phyloP scores from a whole-genome alignment of 108 stramenopile genomes.

The Cyclostephanos invisitatus region DNA sequence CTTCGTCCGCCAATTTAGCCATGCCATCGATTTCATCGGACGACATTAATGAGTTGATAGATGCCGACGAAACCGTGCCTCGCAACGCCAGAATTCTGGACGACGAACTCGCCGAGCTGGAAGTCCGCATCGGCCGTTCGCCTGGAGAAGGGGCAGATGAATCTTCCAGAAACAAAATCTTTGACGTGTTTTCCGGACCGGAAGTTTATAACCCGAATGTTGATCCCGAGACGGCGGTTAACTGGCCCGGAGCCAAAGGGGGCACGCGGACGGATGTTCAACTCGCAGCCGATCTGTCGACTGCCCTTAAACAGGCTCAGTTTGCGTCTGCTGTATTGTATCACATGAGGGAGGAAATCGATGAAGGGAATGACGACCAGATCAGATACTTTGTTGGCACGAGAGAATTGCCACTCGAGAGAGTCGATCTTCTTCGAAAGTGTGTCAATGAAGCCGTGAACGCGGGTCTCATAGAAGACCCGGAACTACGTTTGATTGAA shows the following conservation, averaged over 20 bases:
- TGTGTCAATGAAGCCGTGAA: conserved; percentile 66
- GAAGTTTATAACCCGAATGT: conserved; percentile 84
- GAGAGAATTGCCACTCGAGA: conserved; percentile 53
- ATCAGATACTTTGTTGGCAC: conserved; percentile 62
- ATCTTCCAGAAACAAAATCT: conserved; percentile 59
- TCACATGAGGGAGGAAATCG: conserved; percentile 53
- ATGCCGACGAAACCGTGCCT: conserved; percentile 68
- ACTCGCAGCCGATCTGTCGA: conserved; percentile 67
- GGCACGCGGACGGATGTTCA: conserved; percentile 63
- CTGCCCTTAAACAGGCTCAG: conserved; percentile 73
- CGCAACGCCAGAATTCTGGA: conserved; percentile 72
- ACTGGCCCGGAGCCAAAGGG: conserved; percentile 80
- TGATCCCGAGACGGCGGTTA: conserved; percentile 76
- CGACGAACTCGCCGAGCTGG: conserved; percentile 79
- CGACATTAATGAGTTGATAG: conserved; percentile 72
- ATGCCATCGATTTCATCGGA: conserved; percentile 39
- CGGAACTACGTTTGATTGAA: conserved; percentile 59
- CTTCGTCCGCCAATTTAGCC: conserved; percentile 9
- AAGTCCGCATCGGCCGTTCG: conserved; percentile 65
- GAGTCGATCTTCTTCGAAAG: conserved; percentile 63
- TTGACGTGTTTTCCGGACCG: conserved; percentile 86
- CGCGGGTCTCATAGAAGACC: conserved; percentile 77
- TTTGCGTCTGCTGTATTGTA: conserved; percentile 75
- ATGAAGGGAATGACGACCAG: conserved; percentile 21
- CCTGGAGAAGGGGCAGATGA: conserved; percentile 64